Evolutionary conservation across 2,329 filamentous ascomycete species (phyloP).

Genomic region (Alternaria dauci): DNA sequence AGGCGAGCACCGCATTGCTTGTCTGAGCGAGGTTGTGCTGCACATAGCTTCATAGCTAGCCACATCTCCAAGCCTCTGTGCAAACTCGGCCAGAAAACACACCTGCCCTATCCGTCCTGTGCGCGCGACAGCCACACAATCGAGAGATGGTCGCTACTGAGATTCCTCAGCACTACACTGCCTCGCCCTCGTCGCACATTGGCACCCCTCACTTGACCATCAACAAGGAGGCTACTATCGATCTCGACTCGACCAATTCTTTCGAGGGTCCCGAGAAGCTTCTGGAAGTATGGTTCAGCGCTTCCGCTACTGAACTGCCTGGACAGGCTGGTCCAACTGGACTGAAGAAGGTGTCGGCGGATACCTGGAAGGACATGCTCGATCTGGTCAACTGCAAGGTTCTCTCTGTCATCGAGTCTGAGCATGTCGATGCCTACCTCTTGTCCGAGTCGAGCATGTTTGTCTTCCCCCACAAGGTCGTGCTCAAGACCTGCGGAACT

Average conservation of each 20-base stretch:
- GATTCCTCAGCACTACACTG: conserved; percentile 81
- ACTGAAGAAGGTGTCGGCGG: conserved; percentile 82
- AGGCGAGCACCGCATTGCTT: conserved; percentile 92
- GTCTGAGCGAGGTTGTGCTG: conserved; percentile 99
- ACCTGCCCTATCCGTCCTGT: conserved; percentile 14
- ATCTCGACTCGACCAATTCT: conserved; percentile 92
- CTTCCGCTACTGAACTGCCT: conserved; percentile 77
- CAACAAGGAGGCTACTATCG: conserved; percentile 91
- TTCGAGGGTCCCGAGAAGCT: conserved; percentile 99
- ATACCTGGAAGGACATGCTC: conserved; percentile 95
- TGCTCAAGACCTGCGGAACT: conserved; percentile 97
- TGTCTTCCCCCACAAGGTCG: conserved; percentile 99
- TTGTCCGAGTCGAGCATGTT: conserved; percentile 99
- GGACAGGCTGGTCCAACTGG: conserved; percentile 75
- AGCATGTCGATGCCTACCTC: conserved; percentile 94
- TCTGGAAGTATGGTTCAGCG: conserved; percentile 96
- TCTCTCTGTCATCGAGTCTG: conserved; percentile 89
- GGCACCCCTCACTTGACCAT: conserved; percentile 92
- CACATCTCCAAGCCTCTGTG: conserved; percentile 18
- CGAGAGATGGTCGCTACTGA: conserved; percentile 84
- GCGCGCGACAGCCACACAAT: conserved; percentile 33
- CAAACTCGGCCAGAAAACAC: conserved; percentile 21
- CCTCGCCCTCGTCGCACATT: conserved; percentile 78
- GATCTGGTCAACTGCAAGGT: conserved; percentile 99
- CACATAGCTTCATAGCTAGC: conserved; percentile 57